Base-by-base conservation (phyloP, 1,139 yeast genomes). In the Meyerozyma carpophila region DNA sequence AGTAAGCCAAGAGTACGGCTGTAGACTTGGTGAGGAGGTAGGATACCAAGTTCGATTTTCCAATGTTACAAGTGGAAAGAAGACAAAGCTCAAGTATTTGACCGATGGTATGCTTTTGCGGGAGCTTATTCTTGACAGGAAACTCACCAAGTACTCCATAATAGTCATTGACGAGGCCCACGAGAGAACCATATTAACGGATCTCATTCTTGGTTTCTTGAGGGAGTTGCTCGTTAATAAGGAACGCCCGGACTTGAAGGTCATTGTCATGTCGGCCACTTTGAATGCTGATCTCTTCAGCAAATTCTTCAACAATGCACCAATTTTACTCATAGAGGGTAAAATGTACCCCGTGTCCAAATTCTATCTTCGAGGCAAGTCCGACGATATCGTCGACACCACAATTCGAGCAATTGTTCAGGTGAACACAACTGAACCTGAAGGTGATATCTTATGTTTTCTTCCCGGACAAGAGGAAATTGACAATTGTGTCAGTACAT, bases 71-170 rank as follows among this genome's bases (percentile, higher is more conserved):
- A 54, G 59, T 36, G 62, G 63, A 36, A 57, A 54, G 32, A 57
- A 55, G 27, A 93, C 98, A 0, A 78, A 78, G 51, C 67, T 93
- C 51, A 89, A 90, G 57, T 93, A 90, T 58, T 68, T 93, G 42
- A 93, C 98, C 0, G 99, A 93, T 68, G 98, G 98, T 80, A 93
- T 93, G 98, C 75, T 93, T 31, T 66, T 94, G 46, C 75, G 98
- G 58, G 98, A 93, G 60, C 66, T 91, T 52, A 87, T 93, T 93
- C 64, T 86, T 48, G 91, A 89, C 56, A 77, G 79, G 1, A 63
- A 66, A 4, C 65, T 94, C 42, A 64, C 73, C 7, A 78, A 78
- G 49, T 93, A 93, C 60, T 73, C 84, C 25, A 82, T 89, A 0
- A 75, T 93, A n/a, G 75, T 94, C 40, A 81, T 93, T 40, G 98